Evolutionary conservation across 108 stramenopile genomes (phyloP).

Genomic region (Tribonema minus): DNA sequence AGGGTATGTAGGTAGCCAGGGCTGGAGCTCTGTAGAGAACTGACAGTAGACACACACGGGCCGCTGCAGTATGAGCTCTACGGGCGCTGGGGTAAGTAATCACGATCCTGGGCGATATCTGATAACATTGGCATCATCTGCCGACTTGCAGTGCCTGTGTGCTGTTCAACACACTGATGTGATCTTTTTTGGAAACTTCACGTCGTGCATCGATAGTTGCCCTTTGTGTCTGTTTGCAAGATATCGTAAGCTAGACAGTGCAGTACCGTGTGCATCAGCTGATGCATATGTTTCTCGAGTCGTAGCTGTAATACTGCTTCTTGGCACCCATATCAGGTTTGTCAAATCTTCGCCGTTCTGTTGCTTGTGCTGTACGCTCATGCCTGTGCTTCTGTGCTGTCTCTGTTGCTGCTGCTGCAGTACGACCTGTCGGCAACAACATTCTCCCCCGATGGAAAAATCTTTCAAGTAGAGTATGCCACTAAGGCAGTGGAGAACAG

Average conservation of each 20-base stretch:
- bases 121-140: neutral
- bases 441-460: conserved; percentile 95
- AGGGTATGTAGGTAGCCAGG: too few species aligned
- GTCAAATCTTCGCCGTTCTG: too few species aligned
- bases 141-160: neutral
- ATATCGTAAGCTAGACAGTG: too few species aligned
- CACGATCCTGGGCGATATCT: neutral
- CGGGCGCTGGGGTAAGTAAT: conserved; percentile 41
- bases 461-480: conserved; percentile 67
- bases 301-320: too few species aligned
- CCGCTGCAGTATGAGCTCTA: conserved; percentile 44
- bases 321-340: too few species aligned
- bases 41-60: too few species aligned
- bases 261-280: too few species aligned
- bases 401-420: conserved; percentile 16
- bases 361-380: neutral
- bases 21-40: too few species aligned
- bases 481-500: conserved; percentile 51
- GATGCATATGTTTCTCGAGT: too few species aligned
- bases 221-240: neutral
- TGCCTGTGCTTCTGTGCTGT: neutral
- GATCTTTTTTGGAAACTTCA: neutral
- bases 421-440: conserved; percentile 93
- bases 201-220: neutral
- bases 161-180: neutral